phyloP scores from a whole-genome alignment of 2,329 filamentous ascomycete species.

The Talaromyces sp. region DNA sequence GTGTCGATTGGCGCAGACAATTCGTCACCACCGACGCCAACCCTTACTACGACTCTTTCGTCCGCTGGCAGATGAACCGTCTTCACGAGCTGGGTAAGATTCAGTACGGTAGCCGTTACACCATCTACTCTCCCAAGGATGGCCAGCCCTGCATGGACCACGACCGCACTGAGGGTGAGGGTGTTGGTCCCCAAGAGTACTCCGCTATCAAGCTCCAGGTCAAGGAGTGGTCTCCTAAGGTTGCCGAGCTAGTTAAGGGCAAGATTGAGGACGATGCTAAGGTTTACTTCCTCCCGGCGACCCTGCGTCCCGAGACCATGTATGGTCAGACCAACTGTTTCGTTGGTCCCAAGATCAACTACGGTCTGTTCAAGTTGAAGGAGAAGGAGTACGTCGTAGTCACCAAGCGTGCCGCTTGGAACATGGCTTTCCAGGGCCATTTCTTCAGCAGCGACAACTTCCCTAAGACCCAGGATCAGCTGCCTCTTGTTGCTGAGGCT shows the following conservation, averaged over 20 bases:
- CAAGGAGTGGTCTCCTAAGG: constrained; percentile 81
- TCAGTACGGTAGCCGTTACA: constrained; percentile 90
- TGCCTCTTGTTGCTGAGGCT: constrained; percentile 74
- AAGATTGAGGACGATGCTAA: constrained; percentile 78
- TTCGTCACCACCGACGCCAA: constrained; percentile 97
- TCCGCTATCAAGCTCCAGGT: constrained; percentile 89
- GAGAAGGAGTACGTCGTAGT: constrained; percentile 82
- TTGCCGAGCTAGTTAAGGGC: constrained; percentile 69
- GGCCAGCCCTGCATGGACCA: constrained; percentile 87
- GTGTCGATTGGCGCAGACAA: constrained; percentile 90
- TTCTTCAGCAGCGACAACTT: constrained; percentile 62
- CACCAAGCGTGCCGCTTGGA: constrained; percentile 80
- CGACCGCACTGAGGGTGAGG: constrained; percentile 79
- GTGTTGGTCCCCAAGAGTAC: constrained; percentile 86
- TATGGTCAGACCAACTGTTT: constrained; percentile 98
- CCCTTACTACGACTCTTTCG: constrained; percentile 93
- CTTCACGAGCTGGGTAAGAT: constrained; percentile 89
- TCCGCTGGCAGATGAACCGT: constrained; percentile 95
- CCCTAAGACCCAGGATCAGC: constrained; percentile 66
- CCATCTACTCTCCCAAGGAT: constrained; percentile 89
- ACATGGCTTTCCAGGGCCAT: constrained; percentile 93
- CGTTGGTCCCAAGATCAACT: constrained; percentile 84
- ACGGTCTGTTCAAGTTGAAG: constrained; percentile 81
- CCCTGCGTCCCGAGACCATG: constrained; percentile 95
- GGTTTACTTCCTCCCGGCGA: constrained; percentile 89